Conservation (phyloP, 306 rosid species). For the Oemleria cerasiformis region DNA sequence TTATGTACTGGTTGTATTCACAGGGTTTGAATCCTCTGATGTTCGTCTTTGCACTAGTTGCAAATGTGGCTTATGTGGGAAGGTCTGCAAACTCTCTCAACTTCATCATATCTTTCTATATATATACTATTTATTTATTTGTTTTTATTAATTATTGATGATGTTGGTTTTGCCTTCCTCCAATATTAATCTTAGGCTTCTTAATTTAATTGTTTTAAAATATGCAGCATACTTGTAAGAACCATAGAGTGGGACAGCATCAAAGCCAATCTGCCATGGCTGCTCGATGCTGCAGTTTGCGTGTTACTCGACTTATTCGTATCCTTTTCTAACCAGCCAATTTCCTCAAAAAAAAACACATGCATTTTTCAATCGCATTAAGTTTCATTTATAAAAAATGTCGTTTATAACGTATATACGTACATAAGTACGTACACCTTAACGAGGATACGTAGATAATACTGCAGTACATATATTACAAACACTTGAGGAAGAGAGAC, state of each 20-base stretch:
- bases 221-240: constrained; percentile 74
- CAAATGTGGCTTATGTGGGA: constrained; percentile 75
- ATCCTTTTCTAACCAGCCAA: constrained; percentile 39
- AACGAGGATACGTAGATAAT: constrained; percentile 51
- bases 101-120: background rate
- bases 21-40: constrained; percentile 94
- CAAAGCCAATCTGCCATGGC: constrained; percentile 87
- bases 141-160: too few relatives aligned
- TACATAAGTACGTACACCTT: constrained; percentile 36
- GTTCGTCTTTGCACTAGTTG: constrained; percentile 82
- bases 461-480: constrained; percentile 64
- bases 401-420: background rate
- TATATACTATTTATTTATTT: too few relatives aligned
- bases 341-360: too few relatives aligned
- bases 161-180: background rate
- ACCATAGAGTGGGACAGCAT: constrained; percentile 71
- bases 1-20: background rate
- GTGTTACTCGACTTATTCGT: constrained; percentile 88
- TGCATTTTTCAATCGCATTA: too few relatives aligned
- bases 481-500: constrained; percentile 20
- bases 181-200: background rate
- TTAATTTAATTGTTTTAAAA: background rate
- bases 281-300: constrained; percentile 84
- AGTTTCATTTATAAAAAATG: background rate
- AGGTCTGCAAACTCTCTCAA: constrained; percentile 30